These are phyloP conservation scores for Solanum bukasovii DNA, from an alignment of 257 asterid genomes.

Conservation along the genomic window DNA sequence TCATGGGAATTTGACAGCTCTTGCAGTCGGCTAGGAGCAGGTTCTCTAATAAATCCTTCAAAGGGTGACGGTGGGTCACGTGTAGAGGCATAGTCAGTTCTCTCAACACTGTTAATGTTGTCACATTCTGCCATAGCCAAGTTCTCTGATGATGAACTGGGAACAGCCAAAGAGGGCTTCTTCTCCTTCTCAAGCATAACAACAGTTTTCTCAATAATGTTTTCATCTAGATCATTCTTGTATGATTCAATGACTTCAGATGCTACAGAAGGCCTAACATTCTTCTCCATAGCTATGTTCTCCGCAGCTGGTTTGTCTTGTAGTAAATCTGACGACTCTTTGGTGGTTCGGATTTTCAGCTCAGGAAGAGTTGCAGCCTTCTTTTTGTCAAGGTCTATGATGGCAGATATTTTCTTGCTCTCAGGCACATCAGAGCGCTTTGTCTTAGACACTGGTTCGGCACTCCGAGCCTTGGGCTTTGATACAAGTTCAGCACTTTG, in stretches of 20 bases:
- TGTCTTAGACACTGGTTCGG: conserved; percentile 28
- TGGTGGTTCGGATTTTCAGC: conserved; percentile 58
- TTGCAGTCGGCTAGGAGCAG: conserved; percentile 16
- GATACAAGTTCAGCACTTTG: conserved; percentile 41
- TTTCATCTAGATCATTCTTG: conserved; percentile 38
- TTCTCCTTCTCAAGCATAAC: conserved; percentile 69
- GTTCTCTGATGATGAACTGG: conserved; percentile 26
- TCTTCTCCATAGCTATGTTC: conserved; percentile 6
- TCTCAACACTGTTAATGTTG: conserved; percentile 15
- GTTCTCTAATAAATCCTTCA: conserved; percentile 26
- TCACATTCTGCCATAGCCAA: conserved; percentile 9
- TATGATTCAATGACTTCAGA: conserved; percentile 21
- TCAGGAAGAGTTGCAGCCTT: conserved; percentile 81
- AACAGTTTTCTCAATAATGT: conserved; percentile 71
- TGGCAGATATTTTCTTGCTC: conserved; percentile 66
- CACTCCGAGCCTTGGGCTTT: conserved; percentile 26
- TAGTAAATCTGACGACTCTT: conserved; percentile 18
- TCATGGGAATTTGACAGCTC: conserved; percentile 24
- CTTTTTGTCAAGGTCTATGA: conserved; percentile 65
- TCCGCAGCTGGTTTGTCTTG: conserved; percentile 20
- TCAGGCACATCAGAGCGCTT: conserved; percentile 57
- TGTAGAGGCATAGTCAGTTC: conserved; percentile 21
- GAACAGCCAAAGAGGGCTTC: conserved; percentile 39
- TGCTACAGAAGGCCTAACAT: conserved; percentile 19
- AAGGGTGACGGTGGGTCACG: conserved; percentile 32